Percentiles rank a stretch among this genome's conserved stretches.
Conservation (phyloP, 2,329 filamentous ascomycete species). For the Ophiostoma quercus region DNA sequence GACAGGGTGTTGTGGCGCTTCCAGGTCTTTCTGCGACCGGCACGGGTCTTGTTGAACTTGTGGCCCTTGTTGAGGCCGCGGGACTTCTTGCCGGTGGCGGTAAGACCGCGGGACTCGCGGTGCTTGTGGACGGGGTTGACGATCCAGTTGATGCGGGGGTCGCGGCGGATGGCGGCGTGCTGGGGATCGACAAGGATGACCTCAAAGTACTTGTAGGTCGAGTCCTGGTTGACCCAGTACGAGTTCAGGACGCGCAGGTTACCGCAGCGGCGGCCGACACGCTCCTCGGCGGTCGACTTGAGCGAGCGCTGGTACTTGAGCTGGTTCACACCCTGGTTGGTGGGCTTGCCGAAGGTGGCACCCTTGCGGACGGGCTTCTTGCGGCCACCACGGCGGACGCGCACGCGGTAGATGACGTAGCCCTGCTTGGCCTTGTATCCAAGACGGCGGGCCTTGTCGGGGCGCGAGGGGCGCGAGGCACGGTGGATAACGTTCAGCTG, state of each 20-base stretch:
- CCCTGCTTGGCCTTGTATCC: constrained; percentile 99
- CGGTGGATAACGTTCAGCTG: constrained; percentile 99
- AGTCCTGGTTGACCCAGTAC: constrained; percentile 99
- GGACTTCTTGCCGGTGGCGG: constrained; percentile 98
- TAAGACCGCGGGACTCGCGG: constrained; percentile 95
- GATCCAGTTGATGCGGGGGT: constrained; percentile 99
- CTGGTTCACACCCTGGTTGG: constrained; percentile 99
- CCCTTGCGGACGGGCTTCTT: constrained; percentile 96
- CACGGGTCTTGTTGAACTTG: constrained; percentile 96
- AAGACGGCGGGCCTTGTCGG: constrained; percentile 99
- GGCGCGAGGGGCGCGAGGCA: constrained; percentile 93
- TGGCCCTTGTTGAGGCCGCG: constrained; percentile 99
- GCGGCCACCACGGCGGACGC: constrained; percentile 96
- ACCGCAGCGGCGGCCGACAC: constrained; percentile 97
- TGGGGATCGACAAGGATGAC: constrained; percentile 99
- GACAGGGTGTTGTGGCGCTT: constrained; percentile 99
- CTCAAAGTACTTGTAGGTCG: constrained; percentile 99
- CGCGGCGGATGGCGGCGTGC: constrained; percentile 99
- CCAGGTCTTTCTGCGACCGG: constrained; percentile 99
- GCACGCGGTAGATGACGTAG: constrained; percentile 99
- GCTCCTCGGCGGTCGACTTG: constrained; percentile 96
- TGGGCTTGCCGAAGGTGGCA: constrained; percentile 99
- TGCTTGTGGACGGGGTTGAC: constrained; percentile 99
- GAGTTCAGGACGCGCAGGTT: constrained; percentile 99
- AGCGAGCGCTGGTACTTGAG: constrained; percentile 99